phyloP scores from a whole-genome alignment of 2,329 filamentous ascomycete species.

The Davidsoniella australis region DNA sequence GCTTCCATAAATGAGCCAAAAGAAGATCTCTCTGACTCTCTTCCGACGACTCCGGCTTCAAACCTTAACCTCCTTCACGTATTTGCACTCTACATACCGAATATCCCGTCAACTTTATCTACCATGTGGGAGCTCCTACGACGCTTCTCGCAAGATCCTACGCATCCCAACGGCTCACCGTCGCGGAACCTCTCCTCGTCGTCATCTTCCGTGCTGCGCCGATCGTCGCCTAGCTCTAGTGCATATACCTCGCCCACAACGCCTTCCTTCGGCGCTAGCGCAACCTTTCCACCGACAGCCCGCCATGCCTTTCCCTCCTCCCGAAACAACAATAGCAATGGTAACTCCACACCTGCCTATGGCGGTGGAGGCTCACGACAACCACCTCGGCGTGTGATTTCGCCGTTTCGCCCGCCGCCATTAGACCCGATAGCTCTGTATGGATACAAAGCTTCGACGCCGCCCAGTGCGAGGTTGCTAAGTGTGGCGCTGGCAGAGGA shows the following conservation, averaged over 20 bases:
- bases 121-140: slow-evolving; percentile 12
- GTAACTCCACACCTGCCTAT: slow-evolving; percentile 1
- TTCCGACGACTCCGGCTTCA: background rate
- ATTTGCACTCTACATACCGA: background rate
- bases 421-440: slow-evolving; percentile 61
- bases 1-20: background rate
- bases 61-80: background rate
- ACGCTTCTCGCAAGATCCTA: slow-evolving; percentile 11
- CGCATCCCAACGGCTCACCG: background rate
- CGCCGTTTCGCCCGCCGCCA: slow-evolving; percentile 75
- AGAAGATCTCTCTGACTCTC: background rate
- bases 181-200: slow-evolving; percentile 10
- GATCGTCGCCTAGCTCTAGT: too few species aligned
- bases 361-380: slow-evolving; percentile 8
- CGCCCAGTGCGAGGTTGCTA: slow-evolving; percentile 46
- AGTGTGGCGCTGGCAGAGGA: slow-evolving; percentile 68
- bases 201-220: background rate
- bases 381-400: slow-evolving; percentile 43
- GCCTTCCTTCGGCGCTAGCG: too few species aligned
- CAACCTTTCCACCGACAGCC: background rate
- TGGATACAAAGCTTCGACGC: slow-evolving; percentile 46
- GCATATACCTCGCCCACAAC: slow-evolving; percentile 8
- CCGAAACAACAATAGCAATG: background rate
- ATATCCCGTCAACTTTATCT: background rate
- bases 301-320: background rate